Conservation (phyloP, 1,284 basidiomycete genomes). For the Moesziomyces parantarcticus region DNA sequence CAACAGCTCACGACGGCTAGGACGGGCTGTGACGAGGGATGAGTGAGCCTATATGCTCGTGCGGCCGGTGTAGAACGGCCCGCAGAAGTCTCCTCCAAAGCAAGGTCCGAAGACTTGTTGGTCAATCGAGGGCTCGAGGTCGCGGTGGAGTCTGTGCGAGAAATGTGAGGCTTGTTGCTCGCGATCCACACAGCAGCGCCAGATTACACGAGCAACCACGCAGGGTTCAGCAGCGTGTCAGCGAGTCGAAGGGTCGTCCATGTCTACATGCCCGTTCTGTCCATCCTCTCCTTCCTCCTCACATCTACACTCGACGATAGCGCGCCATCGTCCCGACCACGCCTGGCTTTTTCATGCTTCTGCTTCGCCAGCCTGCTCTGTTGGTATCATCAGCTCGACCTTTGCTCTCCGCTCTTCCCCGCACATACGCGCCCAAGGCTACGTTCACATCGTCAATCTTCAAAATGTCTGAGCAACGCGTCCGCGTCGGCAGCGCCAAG, state of each 20-base stretch:
- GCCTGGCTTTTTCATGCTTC: slow-evolving; percentile 20
- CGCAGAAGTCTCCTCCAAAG: too few relatives aligned
- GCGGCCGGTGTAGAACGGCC: too few relatives aligned
- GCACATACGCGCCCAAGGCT: background rate
- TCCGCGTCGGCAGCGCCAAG: slow-evolving; percentile 41
- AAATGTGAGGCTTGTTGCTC: slow-evolving; percentile 2
- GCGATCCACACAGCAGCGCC: slow-evolving; percentile 23
- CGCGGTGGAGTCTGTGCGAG: background rate
- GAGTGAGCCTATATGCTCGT: too few relatives aligned
- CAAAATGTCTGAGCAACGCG: slow-evolving; percentile 44
- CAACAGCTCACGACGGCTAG: too few relatives aligned
- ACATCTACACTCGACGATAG: slow-evolving; percentile 4
- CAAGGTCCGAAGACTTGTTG: too few relatives aligned
- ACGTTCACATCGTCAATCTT: slow-evolving; percentile 13
- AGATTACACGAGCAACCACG: slow-evolving; percentile 26
- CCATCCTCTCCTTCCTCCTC: background rate
- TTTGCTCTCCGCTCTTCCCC: slow-evolving; percentile 1
- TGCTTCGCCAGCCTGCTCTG: slow-evolving; percentile 29
- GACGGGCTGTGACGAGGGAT: too few relatives aligned
- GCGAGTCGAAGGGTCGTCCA: background rate
- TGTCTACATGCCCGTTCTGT: background rate
- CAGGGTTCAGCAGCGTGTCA: background rate
- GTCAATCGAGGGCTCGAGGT: too few relatives aligned
- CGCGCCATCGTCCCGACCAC: slow-evolving; percentile 3
- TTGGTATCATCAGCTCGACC: slow-evolving; percentile 25